These are phyloP conservation scores for Saccharomyces cerevisiae DNA, from an alignment of 805 yeast genomes.

Conservation along the genomic window DNA sequence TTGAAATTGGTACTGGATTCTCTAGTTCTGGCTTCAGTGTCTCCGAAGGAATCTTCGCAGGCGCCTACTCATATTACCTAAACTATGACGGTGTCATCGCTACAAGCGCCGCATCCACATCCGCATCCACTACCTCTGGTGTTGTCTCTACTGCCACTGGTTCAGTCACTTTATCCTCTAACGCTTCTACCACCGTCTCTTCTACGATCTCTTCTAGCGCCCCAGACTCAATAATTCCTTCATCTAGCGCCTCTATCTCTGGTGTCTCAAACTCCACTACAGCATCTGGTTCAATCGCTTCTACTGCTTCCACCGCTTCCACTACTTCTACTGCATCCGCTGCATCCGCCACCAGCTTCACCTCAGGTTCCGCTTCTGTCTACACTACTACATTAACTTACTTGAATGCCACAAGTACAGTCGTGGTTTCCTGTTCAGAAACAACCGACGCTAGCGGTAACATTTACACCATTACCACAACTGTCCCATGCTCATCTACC, in stretches of 20 bases:
- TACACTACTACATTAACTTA: constrained; percentile 3
- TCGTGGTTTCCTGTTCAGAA: not conserved
- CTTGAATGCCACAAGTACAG: not conserved
- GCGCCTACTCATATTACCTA: constrained; percentile 3
- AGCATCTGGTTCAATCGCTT: not conserved
- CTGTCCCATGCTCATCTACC: constrained; percentile 2
- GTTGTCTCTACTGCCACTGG: constrained; percentile 1
- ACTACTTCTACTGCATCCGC: not conserved
- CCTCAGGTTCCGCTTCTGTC: constrained; percentile 2
- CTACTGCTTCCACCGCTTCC: not conserved
- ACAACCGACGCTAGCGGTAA: not conserved
- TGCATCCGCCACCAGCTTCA: not conserved
- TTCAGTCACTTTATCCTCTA: constrained; percentile 3
- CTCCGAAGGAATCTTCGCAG: constrained; percentile 4
- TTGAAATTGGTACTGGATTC: not conserved
- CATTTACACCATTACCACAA: not conserved
- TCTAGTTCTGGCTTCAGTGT: not conserved
- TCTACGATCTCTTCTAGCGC: constrained; percentile 2
- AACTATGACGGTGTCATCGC: constrained; percentile 4
- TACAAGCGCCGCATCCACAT: constrained; percentile 2
- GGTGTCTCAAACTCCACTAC: constrained; percentile 7
- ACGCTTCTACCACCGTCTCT: constrained; percentile 2
- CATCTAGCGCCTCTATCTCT: constrained; percentile 12
- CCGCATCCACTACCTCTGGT: constrained; percentile 1
- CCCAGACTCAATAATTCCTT: not conserved